These are phyloP conservation scores for Trifolium pratense DNA, from an alignment of 306 rosid genomes.

Conservation along the genomic window DNA sequence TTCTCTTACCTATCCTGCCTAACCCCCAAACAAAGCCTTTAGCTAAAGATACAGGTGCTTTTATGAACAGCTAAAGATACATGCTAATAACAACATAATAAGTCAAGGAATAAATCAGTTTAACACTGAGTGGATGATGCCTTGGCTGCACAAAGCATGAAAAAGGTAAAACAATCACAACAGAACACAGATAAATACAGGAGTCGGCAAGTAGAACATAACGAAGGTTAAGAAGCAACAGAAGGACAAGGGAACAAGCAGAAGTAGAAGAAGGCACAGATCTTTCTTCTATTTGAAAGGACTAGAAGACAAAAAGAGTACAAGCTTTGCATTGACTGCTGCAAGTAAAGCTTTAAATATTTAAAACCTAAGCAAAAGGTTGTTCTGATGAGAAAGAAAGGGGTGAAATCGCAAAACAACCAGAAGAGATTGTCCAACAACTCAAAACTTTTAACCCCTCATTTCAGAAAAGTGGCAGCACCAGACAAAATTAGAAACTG, in stretches of 20 bases:
- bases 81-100: slow-evolving; percentile 13
- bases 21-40: neutral
- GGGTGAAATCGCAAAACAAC: neutral
- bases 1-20: no score
- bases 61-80: neutral
- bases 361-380: neutral
- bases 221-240: neutral
- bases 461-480: neutral
- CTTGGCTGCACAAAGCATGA: neutral
- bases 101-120: neutral
- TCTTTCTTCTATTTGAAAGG: neutral
- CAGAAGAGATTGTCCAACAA: neutral
- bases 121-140: neutral
- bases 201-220: neutral
- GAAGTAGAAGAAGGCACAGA: neutral
- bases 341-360: neutral
- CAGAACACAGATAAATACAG: neutral
- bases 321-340: neutral
- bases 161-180: slow-evolving; percentile 1
- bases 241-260: neutral
- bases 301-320: neutral
- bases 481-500: neutral
- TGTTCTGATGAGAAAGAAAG: neutral
- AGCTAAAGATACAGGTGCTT: neutral
- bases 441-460: neutral